phyloP scores from a whole-genome alignment of 2,329 filamentous ascomycete genomes.

The Colletotrichum lupini region DNA sequence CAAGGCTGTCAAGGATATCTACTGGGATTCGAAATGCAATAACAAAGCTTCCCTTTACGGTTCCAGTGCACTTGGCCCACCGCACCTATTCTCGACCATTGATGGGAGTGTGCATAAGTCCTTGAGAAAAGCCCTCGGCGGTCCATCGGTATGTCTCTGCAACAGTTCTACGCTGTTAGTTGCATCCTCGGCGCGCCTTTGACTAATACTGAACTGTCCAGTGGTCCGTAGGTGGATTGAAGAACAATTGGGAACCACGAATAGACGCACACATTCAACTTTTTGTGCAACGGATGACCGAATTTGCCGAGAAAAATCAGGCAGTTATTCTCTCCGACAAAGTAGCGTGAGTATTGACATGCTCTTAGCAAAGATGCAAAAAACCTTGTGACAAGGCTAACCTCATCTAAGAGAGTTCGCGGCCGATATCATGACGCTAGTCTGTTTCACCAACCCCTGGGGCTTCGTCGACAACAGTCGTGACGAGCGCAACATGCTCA shows the following conservation, averaged over 20 bases:
- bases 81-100: slow-evolving; percentile 13
- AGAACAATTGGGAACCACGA: slow-evolving; percentile 24
- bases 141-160: background rate
- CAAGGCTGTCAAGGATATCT: slow-evolving; percentile 13
- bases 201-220: background rate
- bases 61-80: slow-evolving; percentile 11
- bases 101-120: slow-evolving; percentile 12
- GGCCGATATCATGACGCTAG: slow-evolving; percentile 26
- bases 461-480: slow-evolving; percentile 23
- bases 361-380: too few species aligned
- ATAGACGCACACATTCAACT: slow-evolving; percentile 19
- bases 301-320: slow-evolving; percentile 6
- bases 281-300: slow-evolving; percentile 12
- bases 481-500: slow-evolving; percentile 22
- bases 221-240: slow-evolving; percentile 18
- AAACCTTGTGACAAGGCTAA: too few species aligned
- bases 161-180: background rate
- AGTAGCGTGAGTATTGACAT: background rate
- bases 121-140: slow-evolving; percentile 13
- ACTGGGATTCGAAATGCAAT: slow-evolving; percentile 24
- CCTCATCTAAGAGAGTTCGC: slow-evolving; percentile 4
- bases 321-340: slow-evolving; percentile 19
- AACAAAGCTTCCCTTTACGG: slow-evolving; percentile 12
- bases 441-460: slow-evolving; percentile 22
- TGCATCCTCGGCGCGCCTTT: background rate